These are phyloP conservation scores for Fusarium guadeloupense DNA, from an alignment of 2,329 filamentous ascomycete genomes.

Conservation along the genomic window DNA sequence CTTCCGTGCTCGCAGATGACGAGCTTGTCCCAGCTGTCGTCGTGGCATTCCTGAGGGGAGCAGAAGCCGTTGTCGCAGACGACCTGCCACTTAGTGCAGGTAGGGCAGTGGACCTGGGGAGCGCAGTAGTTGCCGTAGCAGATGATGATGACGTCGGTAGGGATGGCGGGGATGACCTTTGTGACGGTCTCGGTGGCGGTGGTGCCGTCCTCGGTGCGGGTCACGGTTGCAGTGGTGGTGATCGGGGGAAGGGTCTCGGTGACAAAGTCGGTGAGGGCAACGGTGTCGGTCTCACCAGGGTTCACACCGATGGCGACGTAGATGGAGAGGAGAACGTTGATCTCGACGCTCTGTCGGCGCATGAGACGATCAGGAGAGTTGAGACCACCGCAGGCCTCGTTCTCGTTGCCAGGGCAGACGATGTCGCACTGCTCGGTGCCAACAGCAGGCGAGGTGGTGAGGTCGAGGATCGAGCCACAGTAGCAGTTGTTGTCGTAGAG, in stretches of 20 bases:
- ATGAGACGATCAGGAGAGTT: slow-evolving; percentile 5
- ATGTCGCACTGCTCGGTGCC: slow-evolving; percentile 38
- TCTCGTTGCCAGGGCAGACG: slow-evolving; percentile 42
- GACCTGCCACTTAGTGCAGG: slow-evolving; percentile 41
- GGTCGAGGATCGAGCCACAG: slow-evolving; percentile 40
- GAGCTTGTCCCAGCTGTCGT: slow-evolving; percentile 43
- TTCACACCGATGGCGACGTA: slow-evolving; percentile 27
- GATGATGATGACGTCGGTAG: slow-evolving; percentile 40
- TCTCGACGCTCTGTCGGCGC: slow-evolving; percentile 36
- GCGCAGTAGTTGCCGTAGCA: slow-evolving; percentile 46
- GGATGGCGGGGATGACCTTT: slow-evolving; percentile 29
- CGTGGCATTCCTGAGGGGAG: slow-evolving; percentile 40
- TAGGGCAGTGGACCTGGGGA: slow-evolving; percentile 43
- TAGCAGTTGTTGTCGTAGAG: slow-evolving; percentile 43
- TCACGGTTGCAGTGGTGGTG: slow-evolving; percentile 42
- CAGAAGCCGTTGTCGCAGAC: slow-evolving; percentile 50
- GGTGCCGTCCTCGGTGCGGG: slow-evolving; percentile 41
- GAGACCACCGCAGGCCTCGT: slow-evolving; percentile 42
- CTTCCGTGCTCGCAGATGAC: slow-evolving; percentile 47
- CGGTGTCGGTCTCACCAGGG: slow-evolving; percentile 16
- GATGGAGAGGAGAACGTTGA: slow-evolving; percentile 39
- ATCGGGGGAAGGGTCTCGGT: slow-evolving; percentile 42
- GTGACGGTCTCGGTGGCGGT: slow-evolving; percentile 38
- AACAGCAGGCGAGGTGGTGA: slow-evolving; percentile 9
- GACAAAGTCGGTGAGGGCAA: slow-evolving; percentile 27